A percentile compares a stretch with the other conserved stretches of the same genome.
Evolutionary conservation across 768 basidiomycete species (phyloP).

Genomic region (Pseudohyphozyma bogoriensis): DNA sequence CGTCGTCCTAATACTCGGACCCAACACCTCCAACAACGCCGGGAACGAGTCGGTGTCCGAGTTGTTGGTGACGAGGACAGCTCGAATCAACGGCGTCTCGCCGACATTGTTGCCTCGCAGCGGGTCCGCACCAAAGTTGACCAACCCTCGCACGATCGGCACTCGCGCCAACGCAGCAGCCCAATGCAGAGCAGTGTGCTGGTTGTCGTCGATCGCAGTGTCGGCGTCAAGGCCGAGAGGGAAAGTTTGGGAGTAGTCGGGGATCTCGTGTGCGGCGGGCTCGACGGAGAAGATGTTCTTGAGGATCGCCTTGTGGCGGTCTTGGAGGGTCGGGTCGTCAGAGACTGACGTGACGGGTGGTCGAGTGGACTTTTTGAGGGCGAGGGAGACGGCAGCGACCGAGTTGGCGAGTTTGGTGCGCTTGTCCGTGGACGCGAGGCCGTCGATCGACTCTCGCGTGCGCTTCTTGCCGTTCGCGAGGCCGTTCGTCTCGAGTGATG

Average conservation of each 20-base stretch:
- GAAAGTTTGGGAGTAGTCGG: slow-evolving; percentile 21
- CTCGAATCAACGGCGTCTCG: slow-evolving; percentile 87
- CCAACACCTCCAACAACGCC: slow-evolving; percentile 53
- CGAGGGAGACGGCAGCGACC: too few species aligned
- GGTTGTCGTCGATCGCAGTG: slow-evolving; percentile 81
- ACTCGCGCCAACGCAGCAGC: slow-evolving; percentile 75
- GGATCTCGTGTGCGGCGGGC: not conserved
- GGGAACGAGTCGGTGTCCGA: slow-evolving; percentile 68
- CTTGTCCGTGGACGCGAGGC: slow-evolving; percentile 22
- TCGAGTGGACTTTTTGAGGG: not conserved
- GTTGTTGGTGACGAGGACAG: slow-evolving; percentile 78
- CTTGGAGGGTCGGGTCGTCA: not conserved
- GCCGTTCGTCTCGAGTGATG: not conserved
- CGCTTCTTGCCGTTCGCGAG: slow-evolving; percentile 23
- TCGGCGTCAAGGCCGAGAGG: slow-evolving; percentile 53
- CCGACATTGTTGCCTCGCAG: slow-evolving; percentile 86
- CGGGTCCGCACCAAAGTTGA: slow-evolving; percentile 70
- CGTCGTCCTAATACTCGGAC: slow-evolving; percentile 70
- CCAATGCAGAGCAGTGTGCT: slow-evolving; percentile 87
- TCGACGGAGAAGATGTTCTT: slow-evolving; percentile 17
- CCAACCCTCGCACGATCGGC: slow-evolving; percentile 56
- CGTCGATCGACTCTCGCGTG: slow-evolving; percentile 2
- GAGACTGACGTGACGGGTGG: not conserved
- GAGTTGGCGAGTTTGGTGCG: slow-evolving; percentile 7
- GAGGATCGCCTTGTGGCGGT: slow-evolving; percentile 13